Evolutionary conservation across 1,139 yeast species (phyloP).

Genomic region (Suhomyces coccinellae): DNA sequence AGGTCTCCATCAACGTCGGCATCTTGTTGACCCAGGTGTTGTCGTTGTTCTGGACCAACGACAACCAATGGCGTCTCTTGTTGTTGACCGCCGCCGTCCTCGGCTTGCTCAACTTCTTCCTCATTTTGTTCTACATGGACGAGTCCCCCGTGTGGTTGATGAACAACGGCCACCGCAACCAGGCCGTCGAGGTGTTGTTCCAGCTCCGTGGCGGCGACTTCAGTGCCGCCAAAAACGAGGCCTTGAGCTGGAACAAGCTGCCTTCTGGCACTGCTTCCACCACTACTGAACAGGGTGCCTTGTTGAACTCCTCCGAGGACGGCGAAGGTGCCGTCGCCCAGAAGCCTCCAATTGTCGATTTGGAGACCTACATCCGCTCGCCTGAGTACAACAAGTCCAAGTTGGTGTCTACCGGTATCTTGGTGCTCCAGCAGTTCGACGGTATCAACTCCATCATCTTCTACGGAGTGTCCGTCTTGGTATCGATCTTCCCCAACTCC

Average conservation of each 20-base stretch:
- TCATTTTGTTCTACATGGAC: conserved; percentile 46
- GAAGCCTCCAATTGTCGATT: conserved; percentile 9
- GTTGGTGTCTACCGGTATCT: conserved; percentile 66
- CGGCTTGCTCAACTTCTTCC: conserved; percentile 49
- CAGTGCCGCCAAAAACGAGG: conserved; percentile 37
- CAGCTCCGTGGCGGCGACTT: conserved; percentile 46
- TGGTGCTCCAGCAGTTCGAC: conserved; percentile 87
- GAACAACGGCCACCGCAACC: conserved; percentile 31
- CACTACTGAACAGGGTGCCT: conserved; percentile 4
- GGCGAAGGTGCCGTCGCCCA: conserved; percentile 14
- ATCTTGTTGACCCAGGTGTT: conserved; percentile 74
- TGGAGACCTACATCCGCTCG: conserved; percentile 49
- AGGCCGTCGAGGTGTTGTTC: conserved; percentile 40
- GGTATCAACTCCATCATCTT: conserved; percentile 92
- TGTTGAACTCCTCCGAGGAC: conserved; percentile 19
- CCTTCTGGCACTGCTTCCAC: conserved; percentile 1
- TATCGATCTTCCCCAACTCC: conserved; percentile 64
- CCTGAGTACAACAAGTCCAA: conserved; percentile 58
- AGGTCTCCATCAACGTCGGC: conserved; percentile 81
- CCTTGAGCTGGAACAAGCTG: conserved; percentile 33
- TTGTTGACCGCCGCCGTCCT: conserved; percentile 58
- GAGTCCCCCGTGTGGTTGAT: conserved; percentile 88
- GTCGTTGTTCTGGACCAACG: conserved; percentile 68
- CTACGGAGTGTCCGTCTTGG: conserved; percentile 84
- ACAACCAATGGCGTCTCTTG: conserved; percentile 69